A percentile compares a stretch with the other conserved stretches of the same genome.
These are phyloP conservation scores for Colletotrichum truncatum DNA, from an alignment of 2,329 filamentous ascomycete species.

Conservation along the genomic window DNA sequence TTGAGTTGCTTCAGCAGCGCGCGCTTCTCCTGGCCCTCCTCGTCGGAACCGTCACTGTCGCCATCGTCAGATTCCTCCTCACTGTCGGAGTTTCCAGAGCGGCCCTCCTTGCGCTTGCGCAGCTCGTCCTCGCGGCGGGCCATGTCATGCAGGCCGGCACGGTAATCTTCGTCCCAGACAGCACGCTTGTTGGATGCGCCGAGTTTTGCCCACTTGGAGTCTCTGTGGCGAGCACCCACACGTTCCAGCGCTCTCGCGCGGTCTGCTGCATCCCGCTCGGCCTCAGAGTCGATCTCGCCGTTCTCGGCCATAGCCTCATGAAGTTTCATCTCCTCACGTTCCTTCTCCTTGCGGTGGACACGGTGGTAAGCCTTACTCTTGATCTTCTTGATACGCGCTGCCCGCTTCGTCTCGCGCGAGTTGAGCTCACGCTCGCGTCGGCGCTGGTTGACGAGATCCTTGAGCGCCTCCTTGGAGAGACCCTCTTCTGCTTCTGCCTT, in stretches of 20 bases:
- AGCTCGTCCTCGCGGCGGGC: slow-evolving; percentile 85
- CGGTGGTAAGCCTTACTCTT: slow-evolving; percentile 96
- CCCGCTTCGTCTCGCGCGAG: slow-evolving; percentile 87
- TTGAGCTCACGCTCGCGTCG: slow-evolving; percentile 84
- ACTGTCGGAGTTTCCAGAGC: slow-evolving; percentile 52
- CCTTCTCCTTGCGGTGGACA: slow-evolving; percentile 81
- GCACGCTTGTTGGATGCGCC: slow-evolving; percentile 81
- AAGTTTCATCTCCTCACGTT: slow-evolving; percentile 62
- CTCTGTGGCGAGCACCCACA: slow-evolving; percentile 85
- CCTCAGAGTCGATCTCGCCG: slow-evolving; percentile 71
- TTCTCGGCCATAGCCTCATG: slow-evolving; percentile 63
- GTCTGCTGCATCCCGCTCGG: slow-evolving; percentile 72
- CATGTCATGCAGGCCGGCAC: slow-evolving; percentile 81
- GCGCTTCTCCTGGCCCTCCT: slow-evolving; percentile 53
- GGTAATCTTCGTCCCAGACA: slow-evolving; percentile 89
- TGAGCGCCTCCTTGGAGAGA: slow-evolving; percentile 76
- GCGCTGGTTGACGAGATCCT: slow-evolving; percentile 77
- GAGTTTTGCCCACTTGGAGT: slow-evolving; percentile 93
- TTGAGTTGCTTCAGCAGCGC: slow-evolving; percentile 54
- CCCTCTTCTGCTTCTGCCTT: slow-evolving; percentile 75
- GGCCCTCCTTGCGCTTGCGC: slow-evolving; percentile 80
- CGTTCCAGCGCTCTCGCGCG: slow-evolving; percentile 83
- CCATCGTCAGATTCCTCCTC: slow-evolving; percentile 68
- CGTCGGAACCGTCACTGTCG: slow-evolving; percentile 61
- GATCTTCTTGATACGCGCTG: slow-evolving; percentile 97